Conservation (phyloP, 495 filamentous ascomycete genomes). For the Talaromyces nanjingensis region DNA sequence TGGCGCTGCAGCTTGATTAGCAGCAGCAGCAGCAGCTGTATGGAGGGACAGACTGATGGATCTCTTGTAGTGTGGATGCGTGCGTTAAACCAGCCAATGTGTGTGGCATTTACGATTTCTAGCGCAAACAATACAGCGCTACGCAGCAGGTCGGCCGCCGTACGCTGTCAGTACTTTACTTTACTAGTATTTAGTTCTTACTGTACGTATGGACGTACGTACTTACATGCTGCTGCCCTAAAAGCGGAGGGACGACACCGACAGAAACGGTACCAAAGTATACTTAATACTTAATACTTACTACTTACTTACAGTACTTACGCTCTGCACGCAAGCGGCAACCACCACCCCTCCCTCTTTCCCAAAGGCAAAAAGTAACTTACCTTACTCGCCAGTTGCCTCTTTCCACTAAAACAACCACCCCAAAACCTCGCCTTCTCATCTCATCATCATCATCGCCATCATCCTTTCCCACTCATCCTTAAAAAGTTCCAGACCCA, state of each 20-base stretch:
- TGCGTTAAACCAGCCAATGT: slow-evolving; percentile 1
- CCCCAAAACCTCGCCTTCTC: background rate
- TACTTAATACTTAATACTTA: too few relatives aligned
- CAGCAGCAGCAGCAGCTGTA: background rate
- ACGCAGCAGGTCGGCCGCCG: too few relatives aligned
- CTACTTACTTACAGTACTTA: too few relatives aligned
- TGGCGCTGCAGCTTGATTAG: background rate
- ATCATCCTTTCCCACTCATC: background rate
- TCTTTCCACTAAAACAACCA: background rate
- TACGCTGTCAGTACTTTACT: background rate
- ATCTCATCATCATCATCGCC: slow-evolving; percentile 4
- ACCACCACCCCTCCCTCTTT: slow-evolving; percentile 2
- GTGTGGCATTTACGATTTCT: background rate
- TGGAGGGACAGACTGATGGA: background rate
- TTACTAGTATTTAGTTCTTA: background rate
- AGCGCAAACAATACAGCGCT: background rate
- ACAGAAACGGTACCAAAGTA: too few relatives aligned
- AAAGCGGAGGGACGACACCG: background rate
- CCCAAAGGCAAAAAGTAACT: background rate
- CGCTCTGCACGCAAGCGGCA: slow-evolving; percentile 1
- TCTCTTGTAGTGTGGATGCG: background rate
- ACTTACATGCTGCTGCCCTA: background rate
- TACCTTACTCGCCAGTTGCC: background rate
- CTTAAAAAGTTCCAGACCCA: slow-evolving; percentile 5
- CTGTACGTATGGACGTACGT: background rate